Evolutionary conservation across 1,139 yeast species (phyloP).

Genomic region (Casaregolazyma suthepensis): DNA sequence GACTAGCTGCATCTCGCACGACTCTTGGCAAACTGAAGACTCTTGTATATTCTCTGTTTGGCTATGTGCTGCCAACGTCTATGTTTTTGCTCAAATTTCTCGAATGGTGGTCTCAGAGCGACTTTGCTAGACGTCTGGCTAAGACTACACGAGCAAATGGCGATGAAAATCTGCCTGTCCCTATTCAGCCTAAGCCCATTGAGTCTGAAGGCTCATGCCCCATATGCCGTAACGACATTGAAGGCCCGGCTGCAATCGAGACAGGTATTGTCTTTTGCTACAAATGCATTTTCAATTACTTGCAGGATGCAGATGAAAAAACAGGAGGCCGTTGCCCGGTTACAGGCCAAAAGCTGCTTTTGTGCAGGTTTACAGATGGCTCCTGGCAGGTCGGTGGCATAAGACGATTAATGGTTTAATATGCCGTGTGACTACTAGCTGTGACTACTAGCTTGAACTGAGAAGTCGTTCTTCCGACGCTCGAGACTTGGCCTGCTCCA

Average conservation of each 20-base stretch:
- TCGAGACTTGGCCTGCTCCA: conserved; percentile 39
- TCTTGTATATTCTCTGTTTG: conserved; percentile 26
- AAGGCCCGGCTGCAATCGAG: conserved; percentile 81
- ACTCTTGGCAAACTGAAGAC: conserved; percentile 33
- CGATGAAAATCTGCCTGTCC: conserved; percentile 48
- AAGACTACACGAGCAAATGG: conserved; percentile 45
- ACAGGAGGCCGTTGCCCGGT: conserved; percentile 82
- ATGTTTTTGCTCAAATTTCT: conserved; percentile 78
- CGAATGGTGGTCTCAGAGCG: conserved; percentile 93
- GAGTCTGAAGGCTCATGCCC: conserved; percentile 6
- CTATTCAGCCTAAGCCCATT: conserved; percentile 27
- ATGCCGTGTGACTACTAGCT: background rate
- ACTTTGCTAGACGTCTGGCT: conserved; percentile 58
- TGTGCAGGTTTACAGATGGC: conserved; percentile 60
- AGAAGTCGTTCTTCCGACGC: conserved; percentile 11
- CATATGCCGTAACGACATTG: conserved; percentile 39
- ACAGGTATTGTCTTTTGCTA: conserved; percentile 91
- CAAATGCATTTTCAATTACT: conserved; percentile 68
- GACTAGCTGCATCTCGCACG: conserved; percentile 17
- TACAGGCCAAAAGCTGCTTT: conserved; percentile 65
- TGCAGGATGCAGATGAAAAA: conserved; percentile 39
- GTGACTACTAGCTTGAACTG: background rate
- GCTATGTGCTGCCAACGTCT: conserved; percentile 66
- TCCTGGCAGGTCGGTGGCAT: conserved; percentile 73
- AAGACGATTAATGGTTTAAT: conserved; percentile 58